phyloP scores from a whole-genome alignment of 2,329 filamentous ascomycete genomes.

The Colletotrichum magnum region DNA sequence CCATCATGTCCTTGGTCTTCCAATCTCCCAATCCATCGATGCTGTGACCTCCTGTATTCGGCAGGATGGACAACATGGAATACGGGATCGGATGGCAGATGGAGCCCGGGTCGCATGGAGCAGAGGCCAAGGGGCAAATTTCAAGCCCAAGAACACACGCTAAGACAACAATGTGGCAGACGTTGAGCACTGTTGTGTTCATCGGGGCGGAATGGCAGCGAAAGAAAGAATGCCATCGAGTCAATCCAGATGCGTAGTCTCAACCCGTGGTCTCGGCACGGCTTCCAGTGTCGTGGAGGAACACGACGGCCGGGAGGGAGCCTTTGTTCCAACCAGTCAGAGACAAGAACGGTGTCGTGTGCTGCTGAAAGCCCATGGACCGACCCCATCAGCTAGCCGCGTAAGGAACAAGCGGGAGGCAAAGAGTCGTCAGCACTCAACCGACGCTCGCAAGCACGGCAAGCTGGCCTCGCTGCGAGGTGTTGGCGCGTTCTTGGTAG shows the following conservation, averaged over 20 bases:
- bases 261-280: slow-evolving; percentile 35
- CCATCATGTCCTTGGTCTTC: neutral
- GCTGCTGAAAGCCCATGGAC: slow-evolving; percentile 16
- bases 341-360: slow-evolving; percentile 9
- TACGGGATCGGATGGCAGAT: neutral
- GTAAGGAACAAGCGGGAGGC: slow-evolving; percentile 20
- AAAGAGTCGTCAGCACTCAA: slow-evolving; percentile 30
- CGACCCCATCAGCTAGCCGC: slow-evolving; percentile 13
- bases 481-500: slow-evolving; percentile 17
- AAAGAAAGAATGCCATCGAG: slow-evolving; percentile 32
- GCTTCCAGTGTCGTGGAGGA: slow-evolving; percentile 16
- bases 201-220: slow-evolving; percentile 22
- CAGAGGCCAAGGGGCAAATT: slow-evolving; percentile 24
- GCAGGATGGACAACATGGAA: slow-evolving; percentile 7
- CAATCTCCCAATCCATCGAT: neutral
- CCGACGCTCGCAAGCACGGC: slow-evolving; percentile 17
- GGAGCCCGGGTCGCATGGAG: slow-evolving; percentile 3
- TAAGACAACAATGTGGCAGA: neutral
- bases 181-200: neutral
- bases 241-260: slow-evolving; percentile 12
- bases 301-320: slow-evolving; percentile 15
- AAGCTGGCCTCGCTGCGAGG: slow-evolving; percentile 3
- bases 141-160: slow-evolving; percentile 3
- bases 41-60: slow-evolving; percentile 18
- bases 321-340: slow-evolving; percentile 24